These are phyloP conservation scores for Saxispiralis lemnorum DNA, from an alignment of 495 filamentous ascomycete species.

Conservation along the genomic window DNA sequence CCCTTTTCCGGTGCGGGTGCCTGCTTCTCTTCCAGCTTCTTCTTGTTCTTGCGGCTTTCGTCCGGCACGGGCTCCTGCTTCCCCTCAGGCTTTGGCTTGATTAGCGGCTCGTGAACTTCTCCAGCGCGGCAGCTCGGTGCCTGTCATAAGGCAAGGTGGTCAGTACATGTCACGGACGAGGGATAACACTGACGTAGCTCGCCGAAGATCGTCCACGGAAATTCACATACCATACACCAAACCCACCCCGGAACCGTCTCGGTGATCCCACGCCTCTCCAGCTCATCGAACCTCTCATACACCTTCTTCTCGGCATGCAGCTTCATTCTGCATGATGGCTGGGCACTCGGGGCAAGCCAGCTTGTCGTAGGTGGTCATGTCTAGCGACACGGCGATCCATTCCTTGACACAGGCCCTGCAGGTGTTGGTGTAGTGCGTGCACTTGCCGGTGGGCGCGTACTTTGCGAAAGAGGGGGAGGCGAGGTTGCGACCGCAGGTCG, in stretches of 20 bases:
- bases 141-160: neutral
- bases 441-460: slow-evolving; percentile 4
- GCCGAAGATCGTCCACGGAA: too few relatives aligned
- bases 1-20: neutral
- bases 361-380: slow-evolving; percentile 6
- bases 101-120: slow-evolving; percentile 3
- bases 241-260: slow-evolving; percentile 6
- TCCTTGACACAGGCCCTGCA: slow-evolving; percentile 7
- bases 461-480: slow-evolving; percentile 4
- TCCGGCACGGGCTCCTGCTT: neutral
- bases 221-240: slow-evolving; percentile 7
- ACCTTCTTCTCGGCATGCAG: neutral
- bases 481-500: slow-evolving; percentile 6
- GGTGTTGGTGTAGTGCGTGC: slow-evolving; percentile 12
- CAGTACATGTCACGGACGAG: too few relatives aligned
- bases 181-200: too few relatives aligned
- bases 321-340: slow-evolving; percentile 4
- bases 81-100: neutral
- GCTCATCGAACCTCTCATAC: slow-evolving; percentile 1
- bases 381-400: slow-evolving; percentile 8
- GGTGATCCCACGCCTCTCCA: slow-evolving; percentile 3
- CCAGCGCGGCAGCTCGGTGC: slow-evolving; percentile 5
- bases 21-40: neutral
- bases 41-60: neutral
- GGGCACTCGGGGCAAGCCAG: slow-evolving; percentile 10